These are phyloP conservation scores for Naematelia encephala DNA, from an alignment of 768 basidiomycete species.

Conservation along the genomic window DNA sequence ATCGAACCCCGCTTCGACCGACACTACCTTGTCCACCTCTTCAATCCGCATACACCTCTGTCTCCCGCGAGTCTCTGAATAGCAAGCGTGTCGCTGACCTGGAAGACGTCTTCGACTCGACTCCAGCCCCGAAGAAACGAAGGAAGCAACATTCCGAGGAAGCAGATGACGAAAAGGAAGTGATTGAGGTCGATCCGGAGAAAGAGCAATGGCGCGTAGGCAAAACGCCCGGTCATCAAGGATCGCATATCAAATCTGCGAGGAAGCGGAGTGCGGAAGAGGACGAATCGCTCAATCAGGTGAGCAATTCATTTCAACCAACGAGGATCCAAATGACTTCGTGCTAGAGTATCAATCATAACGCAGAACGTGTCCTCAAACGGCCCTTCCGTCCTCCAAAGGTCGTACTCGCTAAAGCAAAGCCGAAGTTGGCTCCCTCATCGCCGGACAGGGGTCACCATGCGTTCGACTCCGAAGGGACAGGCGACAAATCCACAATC, in stretches of 20 bases:
- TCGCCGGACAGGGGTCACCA: no score
- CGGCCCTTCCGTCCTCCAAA: constrained; percentile 36
- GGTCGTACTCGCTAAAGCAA: constrained; percentile 1
- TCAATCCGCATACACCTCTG: neutral
- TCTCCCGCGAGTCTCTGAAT: neutral
- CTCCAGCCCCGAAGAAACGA: neutral
- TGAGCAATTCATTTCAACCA: constrained; percentile 9
- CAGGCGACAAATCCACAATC: neutral
- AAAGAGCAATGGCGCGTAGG: constrained; percentile 37
- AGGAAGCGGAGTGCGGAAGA: neutral
- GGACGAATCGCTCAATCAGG: constrained; percentile 13
- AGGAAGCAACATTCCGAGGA: neutral
- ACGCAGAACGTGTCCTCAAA: constrained; percentile 33
- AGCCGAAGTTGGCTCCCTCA: neutral
- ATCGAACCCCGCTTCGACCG: neutral
- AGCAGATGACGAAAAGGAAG: neutral
- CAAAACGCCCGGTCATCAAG: constrained; percentile 36
- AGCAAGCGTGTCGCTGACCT: neutral
- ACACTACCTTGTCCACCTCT: neutral
- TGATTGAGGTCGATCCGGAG: constrained; percentile 4
- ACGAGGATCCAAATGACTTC: neutral
- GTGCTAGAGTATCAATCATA: constrained; percentile 22
- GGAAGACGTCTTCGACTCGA: constrained; percentile 2
- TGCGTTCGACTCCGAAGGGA: no score
- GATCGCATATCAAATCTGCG: constrained; percentile 21